These are phyloP conservation scores for Kandelia obovata DNA, from an alignment of 345 rosid genomes.

Conservation along the genomic window DNA sequence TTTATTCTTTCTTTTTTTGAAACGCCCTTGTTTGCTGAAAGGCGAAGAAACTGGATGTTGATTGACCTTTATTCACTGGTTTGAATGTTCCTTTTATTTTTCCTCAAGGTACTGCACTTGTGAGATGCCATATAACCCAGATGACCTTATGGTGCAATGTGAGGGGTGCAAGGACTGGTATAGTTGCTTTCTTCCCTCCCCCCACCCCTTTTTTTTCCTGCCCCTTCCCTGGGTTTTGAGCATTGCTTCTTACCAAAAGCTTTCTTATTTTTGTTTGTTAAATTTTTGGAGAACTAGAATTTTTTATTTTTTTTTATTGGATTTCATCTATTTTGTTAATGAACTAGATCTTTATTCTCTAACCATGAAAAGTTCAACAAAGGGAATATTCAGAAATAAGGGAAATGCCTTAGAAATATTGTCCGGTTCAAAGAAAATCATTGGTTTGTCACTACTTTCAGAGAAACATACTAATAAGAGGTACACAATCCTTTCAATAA, in stretches of 20 bases:
- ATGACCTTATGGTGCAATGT: conserved; percentile 89
- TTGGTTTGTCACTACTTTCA: background rate
- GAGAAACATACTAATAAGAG: background rate
- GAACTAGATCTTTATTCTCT: background rate
- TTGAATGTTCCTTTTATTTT: background rate
- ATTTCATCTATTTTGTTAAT: background rate
- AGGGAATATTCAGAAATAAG: background rate
- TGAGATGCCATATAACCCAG: conserved; percentile 94
- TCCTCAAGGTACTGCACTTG: conserved; percentile 80
- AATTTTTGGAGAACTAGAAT: background rate
- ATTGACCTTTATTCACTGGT: background rate
- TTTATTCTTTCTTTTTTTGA: background rate
- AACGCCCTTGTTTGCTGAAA: background rate
- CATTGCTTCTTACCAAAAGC: background rate
- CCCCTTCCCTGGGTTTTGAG: background rate
- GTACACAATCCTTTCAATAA: conserved; percentile 12
- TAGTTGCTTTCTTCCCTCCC: conserved; percentile 1
- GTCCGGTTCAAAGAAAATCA: background rate
- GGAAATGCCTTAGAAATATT: background rate
- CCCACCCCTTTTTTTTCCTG: background rate
- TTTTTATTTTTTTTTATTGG: background rate
- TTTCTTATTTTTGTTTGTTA: background rate
- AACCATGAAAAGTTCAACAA: background rate
- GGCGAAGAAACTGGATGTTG: background rate
- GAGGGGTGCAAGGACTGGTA: conserved; percentile 96